Conservation (phyloP, 345 rosid species). For the Eucalyptus marginata region DNA sequence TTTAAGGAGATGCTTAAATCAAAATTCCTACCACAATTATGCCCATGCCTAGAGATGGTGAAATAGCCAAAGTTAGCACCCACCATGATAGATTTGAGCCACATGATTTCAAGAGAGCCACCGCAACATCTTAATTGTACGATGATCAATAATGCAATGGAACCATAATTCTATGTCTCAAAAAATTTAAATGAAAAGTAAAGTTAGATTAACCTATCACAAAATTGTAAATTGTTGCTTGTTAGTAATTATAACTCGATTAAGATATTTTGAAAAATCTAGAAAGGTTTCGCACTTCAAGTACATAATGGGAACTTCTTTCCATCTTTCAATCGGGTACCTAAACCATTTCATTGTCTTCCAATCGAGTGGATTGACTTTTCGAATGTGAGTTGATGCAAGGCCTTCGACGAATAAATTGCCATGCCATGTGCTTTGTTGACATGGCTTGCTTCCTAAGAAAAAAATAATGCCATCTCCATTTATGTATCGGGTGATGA, state of each 20-base stretch:
- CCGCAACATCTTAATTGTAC: neutral
- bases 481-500: rapidly evolving
- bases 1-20: too few relatives aligned
- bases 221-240: too few relatives aligned
- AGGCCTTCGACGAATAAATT: neutral
- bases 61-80: neutral
- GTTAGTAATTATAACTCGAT: neutral
- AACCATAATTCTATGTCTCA: neutral
- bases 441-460: too few relatives aligned
- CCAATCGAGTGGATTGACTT: neutral
- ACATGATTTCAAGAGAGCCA: neutral
- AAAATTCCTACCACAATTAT: too few relatives aligned
- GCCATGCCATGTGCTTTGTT: neutral
- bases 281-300: neutral
- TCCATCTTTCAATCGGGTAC: neutral
- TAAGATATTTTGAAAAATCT: neutral
- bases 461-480: neutral
- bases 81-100: neutral
- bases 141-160: too few relatives aligned
- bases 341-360: neutral
- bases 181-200: too few relatives aligned
- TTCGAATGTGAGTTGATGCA: neutral
- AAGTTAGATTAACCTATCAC: neutral
- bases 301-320: neutral
- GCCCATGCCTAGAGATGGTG: neutral